Percentiles rank a stretch among this genome's conserved stretches.
phyloP scores from a whole-genome alignment of 768 basidiomycete genomes.

The Kwoniella sp. region DNA sequence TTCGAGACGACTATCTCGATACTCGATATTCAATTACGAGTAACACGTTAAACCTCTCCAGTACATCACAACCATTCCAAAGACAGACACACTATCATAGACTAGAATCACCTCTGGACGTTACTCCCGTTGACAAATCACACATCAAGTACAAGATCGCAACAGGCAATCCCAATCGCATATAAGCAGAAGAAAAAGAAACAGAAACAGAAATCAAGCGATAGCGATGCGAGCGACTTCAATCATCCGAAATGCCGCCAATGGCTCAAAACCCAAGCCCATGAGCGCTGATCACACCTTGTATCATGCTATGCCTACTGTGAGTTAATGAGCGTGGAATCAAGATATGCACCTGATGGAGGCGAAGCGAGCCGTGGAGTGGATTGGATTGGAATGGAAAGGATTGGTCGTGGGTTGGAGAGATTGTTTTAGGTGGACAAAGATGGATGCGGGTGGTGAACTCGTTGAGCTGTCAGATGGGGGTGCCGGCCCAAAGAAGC shows the following conservation, averaged over 20 bases:
- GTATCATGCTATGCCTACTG: slow-evolving; percentile 64
- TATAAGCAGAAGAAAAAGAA: not conserved
- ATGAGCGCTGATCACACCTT: slow-evolving; percentile 78
- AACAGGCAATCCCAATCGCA: not conserved
- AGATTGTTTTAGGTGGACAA: too few species aligned
- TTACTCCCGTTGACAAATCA: too few species aligned
- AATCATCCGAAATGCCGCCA: slow-evolving; percentile 39
- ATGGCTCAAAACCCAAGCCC: slow-evolving; percentile 40
- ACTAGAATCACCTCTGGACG: too few species aligned
- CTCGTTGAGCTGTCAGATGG: too few species aligned
- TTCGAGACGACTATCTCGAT: not conserved
- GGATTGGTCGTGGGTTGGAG: too few species aligned
- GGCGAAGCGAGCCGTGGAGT: not conserved
- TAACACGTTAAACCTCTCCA: too few species aligned
- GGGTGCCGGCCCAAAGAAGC: too few species aligned
- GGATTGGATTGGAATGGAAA: not conserved
- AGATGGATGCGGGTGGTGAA: too few species aligned
- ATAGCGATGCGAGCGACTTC: slow-evolving; percentile 29
- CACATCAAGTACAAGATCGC: not conserved
- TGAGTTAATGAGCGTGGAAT: slow-evolving; percentile 26
- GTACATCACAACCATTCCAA: too few species aligned
- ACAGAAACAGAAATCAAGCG: not conserved
- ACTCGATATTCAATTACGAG: too few species aligned
- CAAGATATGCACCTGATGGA: not conserved
- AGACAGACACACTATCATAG: too few species aligned